A percentile compares a stretch with the other conserved stretches of the same genome.
These are phyloP conservation scores for Monascus ruber DNA, from an alignment of 2,329 filamentous ascomycete genomes.

Conservation along the genomic window DNA sequence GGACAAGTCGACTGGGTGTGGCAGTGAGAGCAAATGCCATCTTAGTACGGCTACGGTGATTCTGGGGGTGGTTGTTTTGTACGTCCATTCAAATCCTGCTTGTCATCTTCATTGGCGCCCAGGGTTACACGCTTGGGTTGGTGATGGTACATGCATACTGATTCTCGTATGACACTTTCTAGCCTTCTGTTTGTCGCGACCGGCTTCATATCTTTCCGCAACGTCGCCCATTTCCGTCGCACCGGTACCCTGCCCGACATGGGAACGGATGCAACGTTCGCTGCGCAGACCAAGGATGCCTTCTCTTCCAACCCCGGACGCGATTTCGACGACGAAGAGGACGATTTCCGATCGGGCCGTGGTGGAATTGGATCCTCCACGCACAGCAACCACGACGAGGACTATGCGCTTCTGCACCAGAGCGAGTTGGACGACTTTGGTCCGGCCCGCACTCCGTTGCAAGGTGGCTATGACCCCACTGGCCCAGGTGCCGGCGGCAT, in stretches of 20 bases:
- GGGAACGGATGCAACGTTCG: slow-evolving; percentile 35
- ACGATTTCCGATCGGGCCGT: slow-evolving; percentile 32
- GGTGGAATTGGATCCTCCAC: slow-evolving; percentile 29
- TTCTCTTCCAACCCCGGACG: slow-evolving; percentile 37
- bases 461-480: slow-evolving; percentile 31
- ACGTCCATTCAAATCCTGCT: slow-evolving; percentile 12
- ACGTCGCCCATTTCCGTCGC: slow-evolving; percentile 45
- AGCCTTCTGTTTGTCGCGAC: slow-evolving; percentile 46
- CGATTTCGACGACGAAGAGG: slow-evolving; percentile 35
- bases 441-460: slow-evolving; percentile 23
- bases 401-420: slow-evolving; percentile 42
- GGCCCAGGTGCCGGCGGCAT: slow-evolving; percentile 16
- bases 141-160: neutral
- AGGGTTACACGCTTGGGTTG: too few species aligned
- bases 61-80: slow-evolving; percentile 48
- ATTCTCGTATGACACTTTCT: neutral
- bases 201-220: slow-evolving; percentile 42
- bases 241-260: slow-evolving; percentile 43
- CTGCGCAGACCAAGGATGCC: slow-evolving; percentile 37
- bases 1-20: slow-evolving; percentile 32
- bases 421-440: slow-evolving; percentile 34
- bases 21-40: slow-evolving; percentile 44
- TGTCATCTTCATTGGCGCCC: too few species aligned
- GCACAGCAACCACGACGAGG: slow-evolving; percentile 35
- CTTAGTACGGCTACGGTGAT: slow-evolving; percentile 45